Conservation (phyloP, 805 yeast genomes). For the Wickerhamiella alocasiicola region DNA sequence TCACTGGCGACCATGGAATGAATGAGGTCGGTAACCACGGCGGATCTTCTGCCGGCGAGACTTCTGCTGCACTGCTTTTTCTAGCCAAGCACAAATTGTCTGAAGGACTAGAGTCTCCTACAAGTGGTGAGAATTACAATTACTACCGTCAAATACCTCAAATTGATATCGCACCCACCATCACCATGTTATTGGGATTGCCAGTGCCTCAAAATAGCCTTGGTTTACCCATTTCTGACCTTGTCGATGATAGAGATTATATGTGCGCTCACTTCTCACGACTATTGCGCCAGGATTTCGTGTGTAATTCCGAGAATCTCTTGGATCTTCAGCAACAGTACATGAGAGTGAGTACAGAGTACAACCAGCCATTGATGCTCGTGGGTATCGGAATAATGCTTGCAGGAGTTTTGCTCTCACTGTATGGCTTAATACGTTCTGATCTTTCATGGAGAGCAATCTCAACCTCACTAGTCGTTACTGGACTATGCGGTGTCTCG, state of each 20-base stretch:
- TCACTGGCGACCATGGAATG: conserved; percentile 95
- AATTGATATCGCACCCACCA: conserved; percentile 61
- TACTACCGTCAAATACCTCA: conserved; percentile 49
- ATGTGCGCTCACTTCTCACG: conserved; percentile 20
- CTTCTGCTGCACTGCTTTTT: conserved; percentile 69
- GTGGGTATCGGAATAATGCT: conserved; percentile 30
- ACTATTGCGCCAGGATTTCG: background rate
- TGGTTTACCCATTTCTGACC: conserved; percentile 53
- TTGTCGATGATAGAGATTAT: conserved; percentile 30
- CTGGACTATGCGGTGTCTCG: conserved; percentile 36
- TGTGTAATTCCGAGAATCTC: conserved; percentile 26
- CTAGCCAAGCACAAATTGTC: conserved; percentile 33
- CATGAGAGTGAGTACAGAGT: conserved; percentile 47
- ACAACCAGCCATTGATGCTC: conserved; percentile 42
- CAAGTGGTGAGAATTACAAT: conserved; percentile 33
- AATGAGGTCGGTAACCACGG: conserved; percentile 94
- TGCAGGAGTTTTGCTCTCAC: conserved; percentile 22
- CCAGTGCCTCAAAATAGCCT: conserved; percentile 62
- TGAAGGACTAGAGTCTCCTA: conserved; percentile 16
- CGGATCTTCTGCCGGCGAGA: conserved; percentile 86
- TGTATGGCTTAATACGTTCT: conserved; percentile 1
- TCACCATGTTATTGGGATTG: conserved; percentile 46
- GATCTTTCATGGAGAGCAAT: background rate
- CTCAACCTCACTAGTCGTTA: conserved; percentile 19
- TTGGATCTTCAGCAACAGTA: conserved; percentile 27